phyloP scores from a whole-genome alignment of 2,329 filamentous ascomycete genomes.

The Alternaria consortialis region DNA sequence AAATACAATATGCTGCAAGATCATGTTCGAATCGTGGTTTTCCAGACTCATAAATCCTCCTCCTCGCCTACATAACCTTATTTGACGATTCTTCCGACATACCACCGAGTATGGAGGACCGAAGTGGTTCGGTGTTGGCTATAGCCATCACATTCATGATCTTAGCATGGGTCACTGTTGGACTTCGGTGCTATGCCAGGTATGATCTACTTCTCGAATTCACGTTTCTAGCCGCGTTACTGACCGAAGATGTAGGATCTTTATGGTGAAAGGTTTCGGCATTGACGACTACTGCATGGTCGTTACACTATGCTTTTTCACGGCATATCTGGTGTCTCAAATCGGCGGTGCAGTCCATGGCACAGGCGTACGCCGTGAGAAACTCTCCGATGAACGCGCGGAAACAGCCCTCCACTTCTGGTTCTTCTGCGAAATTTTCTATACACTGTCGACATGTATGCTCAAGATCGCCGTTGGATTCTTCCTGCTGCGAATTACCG shows the following conservation, averaged over 20 bases:
- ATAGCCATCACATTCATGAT: constrained; percentile 49
- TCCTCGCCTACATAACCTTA: constrained; percentile 7
- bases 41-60: constrained; percentile 1
- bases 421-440: constrained; percentile 65
- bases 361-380: constrained; percentile 45
- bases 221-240: neutral
- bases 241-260: constrained; percentile 24
- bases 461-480: constrained; percentile 61
- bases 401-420: constrained; percentile 52
- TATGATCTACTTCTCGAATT: constrained; percentile 18
- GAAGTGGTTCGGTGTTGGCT: constrained; percentile 36
- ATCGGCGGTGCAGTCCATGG: constrained; percentile 50
- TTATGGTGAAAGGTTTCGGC: constrained; percentile 52
- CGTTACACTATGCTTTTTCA: constrained; percentile 49
- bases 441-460: constrained; percentile 58
- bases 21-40: constrained; percentile 5
- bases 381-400: constrained; percentile 40
- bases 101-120: constrained; percentile 33
- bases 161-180: constrained; percentile 50
- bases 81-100: constrained; percentile 1
- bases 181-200: constrained; percentile 51
- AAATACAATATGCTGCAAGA: constrained; percentile 21
- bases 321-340: constrained; percentile 40
- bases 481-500: constrained; percentile 62
- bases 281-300: constrained; percentile 54